Base-by-base conservation (phyloP, 2,329 filamentous ascomycete genomes). In the Sclerotinia glacialis region DNA sequence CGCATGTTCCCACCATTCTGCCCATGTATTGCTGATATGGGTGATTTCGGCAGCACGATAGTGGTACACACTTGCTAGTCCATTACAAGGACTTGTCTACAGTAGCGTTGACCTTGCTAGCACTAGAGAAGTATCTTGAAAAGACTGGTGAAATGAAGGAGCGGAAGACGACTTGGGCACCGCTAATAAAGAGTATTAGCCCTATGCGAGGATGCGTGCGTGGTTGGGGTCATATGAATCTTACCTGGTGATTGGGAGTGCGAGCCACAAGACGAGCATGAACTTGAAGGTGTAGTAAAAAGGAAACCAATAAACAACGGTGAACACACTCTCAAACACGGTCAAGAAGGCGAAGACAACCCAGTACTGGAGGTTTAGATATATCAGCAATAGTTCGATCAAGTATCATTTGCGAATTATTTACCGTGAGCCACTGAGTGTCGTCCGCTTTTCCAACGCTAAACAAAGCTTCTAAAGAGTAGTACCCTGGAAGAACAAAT, bases 201-300 rank as follows among this genome's bases (percentile, higher is more conserved):
- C 9, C 34, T 34, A 12, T 49, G 11, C 14, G 7, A 44, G 31
- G 23, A 46, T 7, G 23, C 16, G n/a, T 7, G 23, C 16, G 18
- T 21, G 21, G 23, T 49, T n/a, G 23, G 37, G n/a, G 11, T 1
- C 3, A 65, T 40, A 16, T 18, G 28, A n/a, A 53, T 83, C 89
- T 78, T 89, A 97, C 94, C 85, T 84, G 84, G 96, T 97, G 80
- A 91, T 86, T 79, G 95, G 95, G 76, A 99, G 92, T 74, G 94
- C 89, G 83, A 99, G 93, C 95, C 95, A 99, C 79, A 99, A 89
- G 76, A 98, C 86, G 79, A 98, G 90, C 78, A 96, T 83, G 78
- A 99, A 97, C 87, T 99, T 99, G 90, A 99, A 98, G 78, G 93
- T 94, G 82, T 92, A 99, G 90, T 99, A 99, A 84, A 99, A 99